Evolutionary conservation across 345 rosid species (phyloP), one percentile per base, ranked within the genome.

Genomic region (Boechera stricta): DNA sequence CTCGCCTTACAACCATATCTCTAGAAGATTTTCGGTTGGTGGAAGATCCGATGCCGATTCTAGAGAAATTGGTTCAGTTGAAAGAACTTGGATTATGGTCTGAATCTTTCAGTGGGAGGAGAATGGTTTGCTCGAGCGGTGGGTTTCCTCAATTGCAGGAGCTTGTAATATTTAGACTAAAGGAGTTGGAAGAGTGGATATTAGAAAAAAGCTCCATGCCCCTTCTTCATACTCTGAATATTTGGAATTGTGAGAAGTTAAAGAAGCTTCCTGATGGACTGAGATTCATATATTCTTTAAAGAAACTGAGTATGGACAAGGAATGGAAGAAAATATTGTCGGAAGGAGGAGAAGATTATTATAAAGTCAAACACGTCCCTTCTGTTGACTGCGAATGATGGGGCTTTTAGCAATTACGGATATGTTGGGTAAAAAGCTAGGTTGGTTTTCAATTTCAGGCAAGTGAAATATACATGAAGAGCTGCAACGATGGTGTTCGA

Each of bases 1-100:
- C 24, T 21, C 24, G 24, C 24, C 24, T 21, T 21, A 21, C 24
- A 21, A 21, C 24, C 24, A 39, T 12, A 11, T 1, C 2, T 42
- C 15, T 41, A 41, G 4, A 2, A 0, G 0, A 9, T 0, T 11
- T 16, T 13, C 0, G 44, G 8, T 80, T 86, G 11, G 2, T 4
- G 21, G 82, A 76, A 26, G 87, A 83, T 53, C 87, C 88, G 0
- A 85, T 85, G 85, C 57, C 73, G 16, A 72, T 73, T 18, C 77
- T 85, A 16, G 86, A 77, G 78, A 83, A 72, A 66, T 60, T 87
- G 63, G 73, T 59, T 7, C 53, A 65, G 60, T 77, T 87, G 42
- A 5, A 49, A 2, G 31, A 49, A 64, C 64, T 55, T 9, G 7
- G 31, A 69, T 6, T 75, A 53, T 0, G 10, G 42, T 1, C 6